A percentile compares a stretch with the other conserved stretches of the same genome.
Evolutionary conservation across 2,329 filamentous ascomycete genomes (phyloP).

Genomic region (Calycina marina): DNA sequence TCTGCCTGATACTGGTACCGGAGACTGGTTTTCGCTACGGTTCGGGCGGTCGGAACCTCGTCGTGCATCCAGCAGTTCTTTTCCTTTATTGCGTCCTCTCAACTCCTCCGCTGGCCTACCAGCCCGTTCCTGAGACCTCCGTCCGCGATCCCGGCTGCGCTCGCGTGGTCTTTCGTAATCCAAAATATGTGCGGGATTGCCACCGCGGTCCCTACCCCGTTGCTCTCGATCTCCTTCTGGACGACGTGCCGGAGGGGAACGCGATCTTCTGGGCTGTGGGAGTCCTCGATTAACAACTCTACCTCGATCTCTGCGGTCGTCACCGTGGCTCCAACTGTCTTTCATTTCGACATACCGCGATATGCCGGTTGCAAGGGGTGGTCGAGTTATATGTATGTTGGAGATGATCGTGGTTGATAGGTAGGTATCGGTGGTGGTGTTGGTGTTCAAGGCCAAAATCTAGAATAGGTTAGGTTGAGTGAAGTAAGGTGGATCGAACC

Average conservation of each 20-base stretch:
- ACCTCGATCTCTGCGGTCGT: constrained; percentile 28
- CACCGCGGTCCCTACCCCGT: constrained; percentile 20
- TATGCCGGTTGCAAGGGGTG: background rate
- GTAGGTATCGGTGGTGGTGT: too few relatives aligned
- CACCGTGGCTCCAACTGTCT: constrained; percentile 27
- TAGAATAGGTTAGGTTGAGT: background rate
- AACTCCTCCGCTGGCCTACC: constrained; percentile 20
- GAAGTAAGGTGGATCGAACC: too few relatives aligned
- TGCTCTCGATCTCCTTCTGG: constrained; percentile 21
- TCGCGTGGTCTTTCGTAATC: constrained; percentile 18
- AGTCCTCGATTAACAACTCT: constrained; percentile 27
- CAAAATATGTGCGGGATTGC: constrained; percentile 16
- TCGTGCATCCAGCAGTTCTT: constrained; percentile 21
- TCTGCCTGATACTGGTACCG: constrained; percentile 21
- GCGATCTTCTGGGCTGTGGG: constrained; percentile 22
- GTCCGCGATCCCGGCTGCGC: constrained; percentile 19
- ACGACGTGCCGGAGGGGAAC: constrained; percentile 23
- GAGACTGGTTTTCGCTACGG: constrained; percentile 18
- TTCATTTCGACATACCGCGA: constrained; percentile 28
- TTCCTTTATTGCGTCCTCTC: constrained; percentile 22
- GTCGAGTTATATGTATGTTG: background rate
- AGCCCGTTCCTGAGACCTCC: constrained; percentile 19
- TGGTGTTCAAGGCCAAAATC: background rate
- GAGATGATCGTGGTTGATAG: background rate
- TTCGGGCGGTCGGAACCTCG: constrained; percentile 22